Percentiles rank a stretch among this genome's conserved stretches.
Conservation (phyloP, 164 flowering plant genomes). For the Saururus chinensis region DNA sequence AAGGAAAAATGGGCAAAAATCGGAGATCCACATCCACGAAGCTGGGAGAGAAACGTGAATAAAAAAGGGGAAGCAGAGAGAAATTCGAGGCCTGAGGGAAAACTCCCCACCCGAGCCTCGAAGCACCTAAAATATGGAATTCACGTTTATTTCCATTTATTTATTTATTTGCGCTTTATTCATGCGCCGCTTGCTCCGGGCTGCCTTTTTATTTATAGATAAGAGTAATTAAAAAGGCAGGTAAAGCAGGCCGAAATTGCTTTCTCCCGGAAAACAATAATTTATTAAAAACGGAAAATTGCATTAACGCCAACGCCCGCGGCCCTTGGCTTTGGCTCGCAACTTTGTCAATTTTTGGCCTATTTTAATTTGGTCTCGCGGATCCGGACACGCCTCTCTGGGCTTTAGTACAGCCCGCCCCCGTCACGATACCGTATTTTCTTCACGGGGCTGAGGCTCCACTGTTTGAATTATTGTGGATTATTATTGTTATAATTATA, state of each 20-base stretch:
- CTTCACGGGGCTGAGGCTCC: no score
- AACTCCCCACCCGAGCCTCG: background rate
- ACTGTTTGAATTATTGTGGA: no score
- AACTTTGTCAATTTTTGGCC: background rate
- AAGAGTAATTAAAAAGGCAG: slow-evolving; percentile 17
- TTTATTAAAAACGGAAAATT: slow-evolving; percentile 5
- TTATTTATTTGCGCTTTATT: slow-evolving; percentile 5
- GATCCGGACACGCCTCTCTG: no score
- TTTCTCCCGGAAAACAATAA: slow-evolving; percentile 12
- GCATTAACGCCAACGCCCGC: slow-evolving; percentile 11
- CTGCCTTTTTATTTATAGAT: background rate
- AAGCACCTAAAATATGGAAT: slow-evolving; percentile 1
- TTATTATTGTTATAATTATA: no score
- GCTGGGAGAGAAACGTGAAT: slow-evolving; percentile 6
- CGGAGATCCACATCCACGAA: slow-evolving; percentile 1
- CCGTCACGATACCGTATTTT: no score
- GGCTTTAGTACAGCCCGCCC: no score
- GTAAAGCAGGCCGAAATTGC: slow-evolving; percentile 30
- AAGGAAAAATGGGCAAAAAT: slow-evolving; percentile 2
- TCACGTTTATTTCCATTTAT: slow-evolving; percentile 5
- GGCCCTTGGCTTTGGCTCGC: background rate
- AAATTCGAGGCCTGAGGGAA: no score
- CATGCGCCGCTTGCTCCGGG: slow-evolving; percentile 8
- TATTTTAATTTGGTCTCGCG: no score
- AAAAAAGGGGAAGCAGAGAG: background rate